Evolutionary conservation across 116 monocot species (phyloP).

Genomic region (Iris pallida): DNA sequence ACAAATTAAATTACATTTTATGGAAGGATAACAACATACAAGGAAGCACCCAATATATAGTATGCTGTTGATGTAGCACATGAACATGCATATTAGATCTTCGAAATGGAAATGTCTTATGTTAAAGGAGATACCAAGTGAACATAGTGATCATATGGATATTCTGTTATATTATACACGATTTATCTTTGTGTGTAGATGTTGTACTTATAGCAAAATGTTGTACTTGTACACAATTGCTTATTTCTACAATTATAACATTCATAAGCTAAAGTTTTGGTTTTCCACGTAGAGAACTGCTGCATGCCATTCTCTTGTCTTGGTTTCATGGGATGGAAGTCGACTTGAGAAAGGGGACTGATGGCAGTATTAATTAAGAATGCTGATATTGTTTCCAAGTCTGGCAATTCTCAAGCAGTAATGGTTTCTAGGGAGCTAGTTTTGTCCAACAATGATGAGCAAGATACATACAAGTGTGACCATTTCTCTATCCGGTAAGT

Average conservation of each 20-base stretch:
- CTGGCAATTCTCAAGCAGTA: slow-evolving; percentile 2
- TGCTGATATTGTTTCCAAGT: slow-evolving; percentile 16
- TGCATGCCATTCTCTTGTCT: background rate
- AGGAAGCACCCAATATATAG: no score
- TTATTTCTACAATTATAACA: no score
- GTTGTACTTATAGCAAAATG: no score
- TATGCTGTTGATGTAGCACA: no score
- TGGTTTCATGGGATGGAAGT: slow-evolving; percentile 41
- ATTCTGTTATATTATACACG: background rate
- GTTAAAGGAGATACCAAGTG: background rate
- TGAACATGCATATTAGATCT: background rate
- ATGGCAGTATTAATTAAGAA: slow-evolving; percentile 6
- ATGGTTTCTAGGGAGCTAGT: slow-evolving; percentile 7
- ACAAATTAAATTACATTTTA: no score
- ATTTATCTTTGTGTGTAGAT: no score
- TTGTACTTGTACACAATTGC: no score
- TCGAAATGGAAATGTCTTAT: background rate
- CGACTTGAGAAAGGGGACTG: slow-evolving; percentile 9
- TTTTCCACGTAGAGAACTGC: background rate
- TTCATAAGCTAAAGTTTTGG: slow-evolving; percentile 1
- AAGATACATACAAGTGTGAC: slow-evolving; percentile 24
- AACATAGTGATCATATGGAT: background rate
- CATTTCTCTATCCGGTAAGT: slow-evolving; percentile 64
- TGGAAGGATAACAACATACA: no score
- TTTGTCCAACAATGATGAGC: background rate